phyloP scores from a whole-genome alignment of 129 eudicot genomes.

The Dittrichia graveolens region DNA sequence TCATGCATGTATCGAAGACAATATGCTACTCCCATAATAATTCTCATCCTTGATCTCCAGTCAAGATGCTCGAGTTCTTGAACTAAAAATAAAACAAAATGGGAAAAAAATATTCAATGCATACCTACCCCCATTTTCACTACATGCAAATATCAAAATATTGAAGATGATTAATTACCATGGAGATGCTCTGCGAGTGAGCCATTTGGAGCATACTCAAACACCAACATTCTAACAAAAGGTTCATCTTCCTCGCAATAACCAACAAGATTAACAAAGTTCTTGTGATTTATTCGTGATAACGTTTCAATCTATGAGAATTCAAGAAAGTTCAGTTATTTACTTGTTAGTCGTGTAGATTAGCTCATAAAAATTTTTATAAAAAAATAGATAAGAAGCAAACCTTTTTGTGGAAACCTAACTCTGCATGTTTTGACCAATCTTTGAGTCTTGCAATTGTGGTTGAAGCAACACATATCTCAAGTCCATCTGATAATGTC shows the following conservation, averaged over 20 bases:
- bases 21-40: constrained; percentile 74
- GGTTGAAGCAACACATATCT: constrained; percentile 75
- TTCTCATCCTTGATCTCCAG: constrained; percentile 78
- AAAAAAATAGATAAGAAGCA: background rate
- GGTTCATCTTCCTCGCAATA: constrained; percentile 88
- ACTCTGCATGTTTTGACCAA: constrained; percentile 66
- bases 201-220: constrained; percentile 85
- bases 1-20: constrained; percentile 82
- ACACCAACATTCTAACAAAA: constrained; percentile 84
- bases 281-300: constrained; percentile 86
- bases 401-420: constrained; percentile 67
- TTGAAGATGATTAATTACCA: constrained; percentile 54
- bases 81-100: constrained; percentile 35
- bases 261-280: constrained; percentile 80
- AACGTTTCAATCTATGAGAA: constrained; percentile 59
- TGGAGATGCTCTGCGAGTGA: constrained; percentile 73
- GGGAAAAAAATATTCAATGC: background rate
- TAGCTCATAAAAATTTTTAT: background rate
- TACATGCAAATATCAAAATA: background rate
- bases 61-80: constrained; percentile 75
- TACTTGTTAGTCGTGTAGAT: background rate
- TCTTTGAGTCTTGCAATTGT: constrained; percentile 43
- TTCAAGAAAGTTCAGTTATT: background rate
- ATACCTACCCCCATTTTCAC: background rate
- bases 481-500: constrained; percentile 78